A percentile compares a stretch with the other conserved stretches of the same genome.
phyloP scores from a whole-genome alignment of 192 early-diverging fungal genomes.

The Rhizophagus clarus region DNA sequence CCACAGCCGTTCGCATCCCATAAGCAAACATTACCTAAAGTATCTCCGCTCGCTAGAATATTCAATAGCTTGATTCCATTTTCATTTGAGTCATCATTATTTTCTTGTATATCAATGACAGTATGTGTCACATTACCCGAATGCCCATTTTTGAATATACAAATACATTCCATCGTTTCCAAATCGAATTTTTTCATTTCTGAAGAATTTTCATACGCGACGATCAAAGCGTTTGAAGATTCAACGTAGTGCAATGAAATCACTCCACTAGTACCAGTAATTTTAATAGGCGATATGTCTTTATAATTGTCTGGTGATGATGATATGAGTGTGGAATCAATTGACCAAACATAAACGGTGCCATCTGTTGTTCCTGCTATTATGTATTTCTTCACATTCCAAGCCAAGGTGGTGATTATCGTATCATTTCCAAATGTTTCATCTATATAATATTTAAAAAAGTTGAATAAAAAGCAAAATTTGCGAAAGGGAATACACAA shows the following conservation, averaged over 20 bases:
- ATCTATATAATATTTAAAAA: conserved; percentile 5
- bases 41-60: conserved; percentile 53
- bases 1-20: conserved; percentile 43
- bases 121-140: conserved; percentile 32
- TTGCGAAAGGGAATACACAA: neutral
- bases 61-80: neutral
- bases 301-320: neutral
- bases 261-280: neutral
- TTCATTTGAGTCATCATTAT: neutral
- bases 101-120: conserved; percentile 32
- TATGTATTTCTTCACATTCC: conserved; percentile 24
- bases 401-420: conserved; percentile 2
- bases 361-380: conserved; percentile 42
- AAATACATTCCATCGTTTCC: conserved; percentile 25
- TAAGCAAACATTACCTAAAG: conserved; percentile 44
- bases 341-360: conserved; percentile 36
- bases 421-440: neutral
- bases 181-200: conserved; percentile 33
- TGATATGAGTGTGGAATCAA: conserved; percentile 26
- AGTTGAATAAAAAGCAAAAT: neutral
- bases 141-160: conserved; percentile 28
- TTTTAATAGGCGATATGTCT: neutral
- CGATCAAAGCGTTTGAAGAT: conserved; percentile 21
- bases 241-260: conserved; percentile 30
- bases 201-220: conserved; percentile 20